Evolutionary conservation across 2,329 filamentous ascomycete genomes (phyloP), one percentile per base, ranked within the genome.

Genomic region (Orbilia javanica): DNA sequence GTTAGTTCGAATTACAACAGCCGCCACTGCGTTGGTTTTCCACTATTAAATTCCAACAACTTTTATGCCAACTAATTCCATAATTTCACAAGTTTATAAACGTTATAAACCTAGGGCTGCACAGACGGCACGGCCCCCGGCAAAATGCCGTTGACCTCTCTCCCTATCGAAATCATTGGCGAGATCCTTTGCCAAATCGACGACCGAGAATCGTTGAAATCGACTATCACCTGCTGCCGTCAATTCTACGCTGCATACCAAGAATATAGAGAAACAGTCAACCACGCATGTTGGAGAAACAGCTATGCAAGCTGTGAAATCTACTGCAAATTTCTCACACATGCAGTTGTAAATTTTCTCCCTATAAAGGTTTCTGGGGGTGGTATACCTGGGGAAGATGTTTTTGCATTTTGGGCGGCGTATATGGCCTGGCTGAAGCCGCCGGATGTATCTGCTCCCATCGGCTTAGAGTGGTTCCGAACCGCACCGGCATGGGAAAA

Each of bases 121-220:
- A 36, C 34, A 36, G 34, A 36, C 34, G 34, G 34, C 34, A 10
- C 34, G 8, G 7, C 2, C 13, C 34, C 13, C 34, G 7, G 7
- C 1, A 27, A 8, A n/a, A 64, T 52, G 25, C 18, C 66, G 10
- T 27, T 70, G 4, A 20, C 25, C 0, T 36, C 18, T 5, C 44
- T 71, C 10, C 55, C 67, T 0, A 20, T 57, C 3, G 67, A 71
- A 44, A 34, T 71, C 8, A 15, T 71, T 2, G 53, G n/a, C 20
- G 46, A 55, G n/a, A 53, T 71, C 44, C 53, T 71, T 10, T 53
- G 36, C 29, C 55, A 71, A 39, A n/a, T 31, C 44, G 55, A 71
- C 34, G 57, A 64, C 18, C 4, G 15, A 7, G 29, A 64, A 5
- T 27, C 44, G 1, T 29, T 71, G 5, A 15, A 34, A 20, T 71